Percentiles rank a stretch among this genome's conserved stretches.
Evolutionary conservation across 73 alveolate genomes (phyloP).

Genomic region (Paramecium biaurelia): DNA sequence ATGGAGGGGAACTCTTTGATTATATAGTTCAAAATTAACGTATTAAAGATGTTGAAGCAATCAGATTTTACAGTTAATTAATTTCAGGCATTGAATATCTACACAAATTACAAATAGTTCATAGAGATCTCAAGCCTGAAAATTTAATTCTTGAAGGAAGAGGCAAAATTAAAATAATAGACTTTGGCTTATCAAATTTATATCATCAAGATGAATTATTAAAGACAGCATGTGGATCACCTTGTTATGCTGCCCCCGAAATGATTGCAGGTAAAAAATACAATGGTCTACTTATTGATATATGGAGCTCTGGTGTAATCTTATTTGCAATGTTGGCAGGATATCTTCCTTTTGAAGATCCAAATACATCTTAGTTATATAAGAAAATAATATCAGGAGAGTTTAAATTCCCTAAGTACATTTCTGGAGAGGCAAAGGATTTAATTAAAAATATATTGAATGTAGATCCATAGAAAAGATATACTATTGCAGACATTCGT

Average conservation of each 20-base stretch:
- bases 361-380: constrained; percentile 81
- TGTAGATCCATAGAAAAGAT: constrained; percentile 84
- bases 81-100: constrained; percentile 91
- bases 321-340: constrained; percentile 90
- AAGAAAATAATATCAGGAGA: constrained; percentile 87
- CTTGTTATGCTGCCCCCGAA: constrained; percentile 99
- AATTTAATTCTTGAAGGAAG: constrained; percentile 84
- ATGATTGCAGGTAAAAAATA: constrained; percentile 88
- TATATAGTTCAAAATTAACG: constrained; percentile 76
- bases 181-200: constrained; percentile 91
- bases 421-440: constrained; percentile 77
- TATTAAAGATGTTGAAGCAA: constrained; percentile 88
- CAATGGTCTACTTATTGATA: constrained; percentile 75
- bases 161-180: constrained; percentile 87
- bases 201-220: constrained; percentile 79
- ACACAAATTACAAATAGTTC: constrained; percentile 83
- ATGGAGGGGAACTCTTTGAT: constrained; percentile 95
- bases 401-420: constrained; percentile 70
- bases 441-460: constrained; percentile 75
- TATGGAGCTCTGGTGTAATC: constrained; percentile 90
- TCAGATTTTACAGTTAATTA: constrained; percentile 80
- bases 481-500: constrained; percentile 79
- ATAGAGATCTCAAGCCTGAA: constrained; percentile 97
- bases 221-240: constrained; percentile 98
- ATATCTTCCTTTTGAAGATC: constrained; percentile 89